Conservation (phyloP, 805 yeast species). For the Wickerhamomyces strasburgensis region DNA sequence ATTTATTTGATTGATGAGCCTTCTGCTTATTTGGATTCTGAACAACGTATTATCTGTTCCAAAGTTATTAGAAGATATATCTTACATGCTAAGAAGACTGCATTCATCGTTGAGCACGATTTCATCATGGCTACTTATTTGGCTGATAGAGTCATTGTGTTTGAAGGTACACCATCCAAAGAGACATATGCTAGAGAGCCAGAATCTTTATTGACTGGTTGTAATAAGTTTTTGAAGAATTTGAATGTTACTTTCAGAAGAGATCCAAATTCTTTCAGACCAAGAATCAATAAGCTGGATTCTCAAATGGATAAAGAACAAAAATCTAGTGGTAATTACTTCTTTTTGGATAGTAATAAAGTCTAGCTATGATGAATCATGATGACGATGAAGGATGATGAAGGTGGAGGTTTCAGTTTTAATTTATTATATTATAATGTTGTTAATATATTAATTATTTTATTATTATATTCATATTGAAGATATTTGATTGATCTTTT, state of each 20-base stretch:
- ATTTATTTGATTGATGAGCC: slow-evolving; percentile 98
- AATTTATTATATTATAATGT: too few relatives aligned
- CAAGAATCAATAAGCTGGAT: slow-evolving; percentile 95
- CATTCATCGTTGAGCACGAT: slow-evolving; percentile 99
- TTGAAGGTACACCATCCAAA: slow-evolving; percentile 91
- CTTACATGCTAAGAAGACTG: slow-evolving; percentile 94
- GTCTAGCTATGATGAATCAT: background rate
- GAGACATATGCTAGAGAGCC: slow-evolving; percentile 84
- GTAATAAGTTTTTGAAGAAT: slow-evolving; percentile 94
- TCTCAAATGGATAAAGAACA: slow-evolving; percentile 99
- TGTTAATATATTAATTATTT: too few relatives aligned
- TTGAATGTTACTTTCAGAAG: slow-evolving; percentile 98
- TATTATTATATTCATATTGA: too few relatives aligned
- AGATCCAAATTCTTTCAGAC: slow-evolving; percentile 97
- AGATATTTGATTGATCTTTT: too few relatives aligned
- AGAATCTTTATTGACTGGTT: slow-evolving; percentile 92
- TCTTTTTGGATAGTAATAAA: slow-evolving; percentile 77
- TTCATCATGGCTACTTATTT: slow-evolving; percentile 99
- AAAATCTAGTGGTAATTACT: slow-evolving; percentile 86
- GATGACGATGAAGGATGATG: too few relatives aligned
- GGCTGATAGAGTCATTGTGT: slow-evolving; percentile 98
- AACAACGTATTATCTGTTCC: slow-evolving; percentile 98
- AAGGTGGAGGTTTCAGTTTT: too few relatives aligned
- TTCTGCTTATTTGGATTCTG: slow-evolving; percentile 97
- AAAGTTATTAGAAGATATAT: slow-evolving; percentile 97